Evolutionary conservation across 1,284 basidiomycete species (phyloP).

Genomic region (Leccinum solheimii): DNA sequence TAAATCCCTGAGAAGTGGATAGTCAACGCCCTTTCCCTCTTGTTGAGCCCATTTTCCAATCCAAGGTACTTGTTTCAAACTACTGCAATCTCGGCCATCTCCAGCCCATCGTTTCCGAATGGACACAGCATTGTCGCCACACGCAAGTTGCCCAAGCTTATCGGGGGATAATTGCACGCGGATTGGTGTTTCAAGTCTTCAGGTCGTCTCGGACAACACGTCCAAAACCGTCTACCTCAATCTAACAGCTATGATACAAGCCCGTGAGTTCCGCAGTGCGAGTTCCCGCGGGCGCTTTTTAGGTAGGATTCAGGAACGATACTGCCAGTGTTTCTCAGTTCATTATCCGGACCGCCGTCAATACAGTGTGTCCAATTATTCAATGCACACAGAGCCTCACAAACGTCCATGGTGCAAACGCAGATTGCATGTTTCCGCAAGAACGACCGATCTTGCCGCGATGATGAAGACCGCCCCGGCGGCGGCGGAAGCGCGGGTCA

Average conservation of each 20-base stretch:
- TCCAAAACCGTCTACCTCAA: neutral
- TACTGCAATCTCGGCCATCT: constrained; percentile 3
- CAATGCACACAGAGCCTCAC: neutral
- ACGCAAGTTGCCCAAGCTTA: neutral
- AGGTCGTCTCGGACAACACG: neutral
- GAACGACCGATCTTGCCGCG: constrained; percentile 7
- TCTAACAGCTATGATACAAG: neutral
- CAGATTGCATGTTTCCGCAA: neutral
- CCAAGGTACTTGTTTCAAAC: neutral
- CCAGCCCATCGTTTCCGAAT: neutral
- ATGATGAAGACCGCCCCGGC: constrained; percentile 2
- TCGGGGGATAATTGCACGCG: neutral
- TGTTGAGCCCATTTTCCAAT: neutral
- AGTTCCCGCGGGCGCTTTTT: neutral
- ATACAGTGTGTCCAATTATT: neutral
- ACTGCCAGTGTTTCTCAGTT: neutral
- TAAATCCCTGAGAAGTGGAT: neutral
- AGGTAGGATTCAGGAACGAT: neutral
- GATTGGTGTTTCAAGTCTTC: constrained; percentile 8
- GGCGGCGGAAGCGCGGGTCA: constrained; percentile 2
- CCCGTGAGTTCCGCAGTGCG: neutral
- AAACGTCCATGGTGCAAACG: neutral
- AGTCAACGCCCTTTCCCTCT: neutral
- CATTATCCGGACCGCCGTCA: neutral
- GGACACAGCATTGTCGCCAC: constrained; percentile 1